Evolutionary conservation across 2,329 filamentous ascomycete genomes (phyloP).

Genomic region (Botrytis galanthina): DNA sequence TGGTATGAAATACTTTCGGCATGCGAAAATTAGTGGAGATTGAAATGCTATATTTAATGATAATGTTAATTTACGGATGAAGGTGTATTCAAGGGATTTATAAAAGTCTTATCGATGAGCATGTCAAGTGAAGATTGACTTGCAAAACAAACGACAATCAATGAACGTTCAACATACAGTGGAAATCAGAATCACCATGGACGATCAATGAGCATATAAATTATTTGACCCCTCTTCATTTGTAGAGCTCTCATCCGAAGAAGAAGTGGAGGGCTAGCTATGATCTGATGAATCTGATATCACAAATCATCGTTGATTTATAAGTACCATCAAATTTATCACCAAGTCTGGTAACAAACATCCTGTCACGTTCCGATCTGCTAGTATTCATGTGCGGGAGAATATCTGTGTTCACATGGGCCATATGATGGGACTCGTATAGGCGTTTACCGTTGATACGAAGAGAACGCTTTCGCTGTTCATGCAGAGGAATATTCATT

Average conservation of each 20-base stretch:
- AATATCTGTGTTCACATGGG: not conserved
- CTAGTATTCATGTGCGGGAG: not conserved
- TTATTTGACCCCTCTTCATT: not conserved
- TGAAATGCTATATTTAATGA: constrained; percentile 27
- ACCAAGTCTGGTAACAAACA: not conserved
- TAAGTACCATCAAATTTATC: not conserved
- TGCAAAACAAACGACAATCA: not conserved
- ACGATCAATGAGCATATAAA: not conserved
- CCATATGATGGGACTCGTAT: not conserved
- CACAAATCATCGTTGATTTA: not conserved
- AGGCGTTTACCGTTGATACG: too few relatives aligned
- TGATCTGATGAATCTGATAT: not conserved
- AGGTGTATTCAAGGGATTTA: not conserved
- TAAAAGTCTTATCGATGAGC: not conserved
- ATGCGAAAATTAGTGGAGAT: constrained; percentile 74
- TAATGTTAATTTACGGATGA: constrained; percentile 13
- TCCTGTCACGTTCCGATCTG: not conserved
- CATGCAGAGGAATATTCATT: not conserved
- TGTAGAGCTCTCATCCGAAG: not conserved
- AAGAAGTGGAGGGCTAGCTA: not conserved
- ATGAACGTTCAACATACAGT: not conserved
- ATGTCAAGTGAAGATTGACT: not conserved
- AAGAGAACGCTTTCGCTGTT: not conserved
- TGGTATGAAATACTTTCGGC: constrained; percentile 98
- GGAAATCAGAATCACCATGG: not conserved